These are phyloP conservation scores for Coemansia sp. DNA, from an alignment of 192 early-diverging fungal genomes.

Conservation along the genomic window DNA sequence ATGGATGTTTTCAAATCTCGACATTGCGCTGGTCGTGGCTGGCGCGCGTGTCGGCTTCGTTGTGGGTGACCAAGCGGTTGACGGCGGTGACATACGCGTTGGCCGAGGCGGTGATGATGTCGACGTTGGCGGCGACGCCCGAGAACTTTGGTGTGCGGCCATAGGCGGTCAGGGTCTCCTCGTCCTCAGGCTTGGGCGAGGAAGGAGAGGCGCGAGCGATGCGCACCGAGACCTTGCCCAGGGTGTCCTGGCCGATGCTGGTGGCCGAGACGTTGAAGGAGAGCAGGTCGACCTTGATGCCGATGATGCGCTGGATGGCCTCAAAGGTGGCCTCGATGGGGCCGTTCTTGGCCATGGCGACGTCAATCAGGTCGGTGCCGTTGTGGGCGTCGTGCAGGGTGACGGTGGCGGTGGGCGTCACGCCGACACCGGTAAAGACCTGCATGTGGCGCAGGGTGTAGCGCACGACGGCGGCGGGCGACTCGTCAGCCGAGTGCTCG, in stretches of 20 bases:
- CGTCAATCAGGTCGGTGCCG: constrained; percentile 58
- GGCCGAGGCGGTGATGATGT: constrained; percentile 82
- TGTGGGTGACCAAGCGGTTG: constrained; percentile 55
- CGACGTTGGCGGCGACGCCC: constrained; percentile 77
- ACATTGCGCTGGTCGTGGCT: constrained; percentile 41
- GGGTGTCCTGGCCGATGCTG: constrained; percentile 80
- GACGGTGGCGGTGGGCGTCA: constrained; percentile 78
- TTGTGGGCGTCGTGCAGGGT: constrained; percentile 60
- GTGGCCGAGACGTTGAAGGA: constrained; percentile 85
- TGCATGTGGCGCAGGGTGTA: constrained; percentile 71
- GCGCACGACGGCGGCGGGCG: constrained; percentile 12
- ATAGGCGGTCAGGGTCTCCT: constrained; percentile 18
- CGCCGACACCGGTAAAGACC: constrained; percentile 71
- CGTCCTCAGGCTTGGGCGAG: constrained; percentile 13
- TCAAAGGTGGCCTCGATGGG: constrained; percentile 87
- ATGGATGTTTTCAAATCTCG: constrained; percentile 21
- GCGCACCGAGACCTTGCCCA: constrained; percentile 81
- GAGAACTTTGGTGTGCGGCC: constrained; percentile 53
- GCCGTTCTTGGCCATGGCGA: constrained; percentile 74
- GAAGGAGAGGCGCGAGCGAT: constrained; percentile 58
- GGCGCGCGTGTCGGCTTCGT: constrained; percentile 26
- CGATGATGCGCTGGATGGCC: constrained; percentile 83
- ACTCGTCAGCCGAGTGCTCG: not conserved
- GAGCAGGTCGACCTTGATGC: constrained; percentile 69
- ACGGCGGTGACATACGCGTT: constrained; percentile 88